Percentiles rank a stretch among this genome's conserved stretches.
phyloP scores from a whole-genome alignment of 2,329 filamentous ascomycete species.

The Calonectria hawksworthii region DNA sequence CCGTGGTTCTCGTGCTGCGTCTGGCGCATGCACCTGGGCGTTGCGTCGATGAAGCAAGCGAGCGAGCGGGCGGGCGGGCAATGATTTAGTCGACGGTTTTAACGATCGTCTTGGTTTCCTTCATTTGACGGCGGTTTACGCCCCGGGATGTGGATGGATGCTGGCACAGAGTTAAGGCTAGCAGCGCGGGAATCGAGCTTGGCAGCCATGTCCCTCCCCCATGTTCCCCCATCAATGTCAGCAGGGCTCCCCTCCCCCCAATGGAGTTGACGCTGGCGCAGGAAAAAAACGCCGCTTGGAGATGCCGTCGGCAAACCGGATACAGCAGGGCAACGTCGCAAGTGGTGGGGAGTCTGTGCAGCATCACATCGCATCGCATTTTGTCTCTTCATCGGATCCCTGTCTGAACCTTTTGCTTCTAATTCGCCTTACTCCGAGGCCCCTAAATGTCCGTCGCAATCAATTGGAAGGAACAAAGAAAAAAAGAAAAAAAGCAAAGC shows the following conservation, averaged over 20 bases:
- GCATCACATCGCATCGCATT: not conserved
- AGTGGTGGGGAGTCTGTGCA: constrained; percentile 11
- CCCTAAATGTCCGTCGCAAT: not conserved
- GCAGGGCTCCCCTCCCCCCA: not conserved
- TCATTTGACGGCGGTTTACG: not conserved
- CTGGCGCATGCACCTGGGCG: not conserved
- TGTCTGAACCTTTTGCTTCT: constrained; percentile 2
- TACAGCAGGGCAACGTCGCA: not conserved
- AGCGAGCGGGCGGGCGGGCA: not conserved
- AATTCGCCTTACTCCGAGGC: constrained; percentile 7
- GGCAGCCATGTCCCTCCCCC: not conserved
- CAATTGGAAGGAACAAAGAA: not conserved
- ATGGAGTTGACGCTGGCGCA: not conserved
- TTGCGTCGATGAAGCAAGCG: too few species aligned
- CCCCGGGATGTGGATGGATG: not conserved
- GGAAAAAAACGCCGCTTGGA: constrained; percentile 23
- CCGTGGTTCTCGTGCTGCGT: not conserved
- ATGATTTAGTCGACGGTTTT: not conserved
- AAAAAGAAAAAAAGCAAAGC: not conserved
- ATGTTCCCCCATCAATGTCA: not conserved
- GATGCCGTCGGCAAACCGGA: constrained; percentile 30
- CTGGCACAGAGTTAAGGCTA: not conserved
- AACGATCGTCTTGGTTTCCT: not conserved
- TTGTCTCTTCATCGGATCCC: not conserved
- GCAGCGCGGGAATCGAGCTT: not conserved